Percentiles rank a stretch among this genome's conserved stretches.
phyloP scores from a whole-genome alignment of 768 basidiomycete genomes.

The Leucocoprinus leucothites region DNA sequence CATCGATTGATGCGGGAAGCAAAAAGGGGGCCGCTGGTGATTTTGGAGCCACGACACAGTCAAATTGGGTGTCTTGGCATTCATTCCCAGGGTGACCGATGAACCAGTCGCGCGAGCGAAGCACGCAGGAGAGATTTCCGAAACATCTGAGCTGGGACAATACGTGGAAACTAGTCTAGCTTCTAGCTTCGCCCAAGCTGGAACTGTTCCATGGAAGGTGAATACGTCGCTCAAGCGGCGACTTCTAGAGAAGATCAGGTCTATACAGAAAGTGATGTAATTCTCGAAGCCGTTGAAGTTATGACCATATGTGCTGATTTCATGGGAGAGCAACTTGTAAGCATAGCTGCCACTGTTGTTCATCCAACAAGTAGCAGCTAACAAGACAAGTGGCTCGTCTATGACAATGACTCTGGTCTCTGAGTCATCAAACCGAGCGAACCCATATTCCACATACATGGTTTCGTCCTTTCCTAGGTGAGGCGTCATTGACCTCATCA shows the following conservation, averaged over 20 bases:
- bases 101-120: conserved; percentile 29
- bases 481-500: conserved; percentile 38
- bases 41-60: conserved; percentile 35
- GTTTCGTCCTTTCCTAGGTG: conserved; percentile 38
- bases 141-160: conserved; percentile 17
- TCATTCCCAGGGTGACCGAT: conserved; percentile 34
- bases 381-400: conserved; percentile 43
- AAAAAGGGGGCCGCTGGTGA: conserved; percentile 28
- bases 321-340: conserved; percentile 36
- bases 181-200: conserved; percentile 31
- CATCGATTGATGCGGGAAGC: conserved; percentile 38
- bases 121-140: conserved; percentile 27
- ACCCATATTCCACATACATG: conserved; percentile 41
- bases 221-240: conserved; percentile 34
- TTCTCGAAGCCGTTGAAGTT: conserved; percentile 43
- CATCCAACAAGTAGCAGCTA: conserved; percentile 41
- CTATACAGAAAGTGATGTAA: conserved; percentile 39
- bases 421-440: conserved; percentile 40
- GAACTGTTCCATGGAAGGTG: conserved; percentile 26
- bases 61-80: conserved; percentile 31
- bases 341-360: conserved; percentile 30
- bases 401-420: conserved; percentile 34
- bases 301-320: conserved; percentile 26
- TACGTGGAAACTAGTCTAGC: conserved; percentile 36
- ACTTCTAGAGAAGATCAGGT: conserved; percentile 30